Percentiles rank a stretch among this genome's conserved stretches.
Conservation (phyloP, 2,329 filamentous ascomycete genomes). For the Cercospora sojina region DNA sequence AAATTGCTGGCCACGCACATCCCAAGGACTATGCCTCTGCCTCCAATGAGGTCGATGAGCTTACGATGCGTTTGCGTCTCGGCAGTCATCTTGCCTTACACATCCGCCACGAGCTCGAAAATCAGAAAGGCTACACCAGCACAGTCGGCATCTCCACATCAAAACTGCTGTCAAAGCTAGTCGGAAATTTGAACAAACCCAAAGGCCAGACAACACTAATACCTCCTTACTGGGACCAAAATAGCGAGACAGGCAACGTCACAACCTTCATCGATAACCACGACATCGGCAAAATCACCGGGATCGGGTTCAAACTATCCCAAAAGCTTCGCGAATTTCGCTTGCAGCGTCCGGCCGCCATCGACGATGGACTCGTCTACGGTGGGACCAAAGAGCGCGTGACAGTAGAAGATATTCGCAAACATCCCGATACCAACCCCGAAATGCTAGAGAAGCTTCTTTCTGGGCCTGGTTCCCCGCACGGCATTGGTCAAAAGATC, state of each 20-base stretch:
- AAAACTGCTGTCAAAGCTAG: constrained; percentile 82
- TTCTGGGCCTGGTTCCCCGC: constrained; percentile 66
- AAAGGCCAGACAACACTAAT: constrained; percentile 81
- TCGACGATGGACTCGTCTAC: constrained; percentile 49
- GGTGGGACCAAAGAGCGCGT: constrained; percentile 56
- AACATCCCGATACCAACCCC: constrained; percentile 62
- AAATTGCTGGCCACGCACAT: constrained; percentile 63
- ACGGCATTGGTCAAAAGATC: constrained; percentile 68
- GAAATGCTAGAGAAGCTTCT: constrained; percentile 67
- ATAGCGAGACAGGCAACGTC: constrained; percentile 50
- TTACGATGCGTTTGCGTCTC: constrained; percentile 62
- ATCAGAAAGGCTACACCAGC: constrained; percentile 77
- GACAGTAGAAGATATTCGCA: constrained; percentile 65
- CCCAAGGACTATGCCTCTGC: constrained; percentile 38
- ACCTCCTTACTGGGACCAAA: constrained; percentile 48
- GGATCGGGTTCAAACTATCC: constrained; percentile 78
- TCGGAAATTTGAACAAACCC: constrained; percentile 81
- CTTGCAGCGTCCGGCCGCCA: constrained; percentile 47
- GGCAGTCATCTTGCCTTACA: constrained; percentile 79
- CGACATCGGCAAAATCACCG: constrained; percentile 77
- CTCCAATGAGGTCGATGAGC: constrained; percentile 16
- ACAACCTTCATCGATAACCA: constrained; percentile 71
- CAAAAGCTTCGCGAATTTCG: constrained; percentile 65
- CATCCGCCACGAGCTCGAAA: constrained; percentile 69
- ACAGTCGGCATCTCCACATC: constrained; percentile 86